Evolutionary conservation across 164 flowering plant genomes (phyloP).

Genomic region (Vitis rupestris): DNA sequence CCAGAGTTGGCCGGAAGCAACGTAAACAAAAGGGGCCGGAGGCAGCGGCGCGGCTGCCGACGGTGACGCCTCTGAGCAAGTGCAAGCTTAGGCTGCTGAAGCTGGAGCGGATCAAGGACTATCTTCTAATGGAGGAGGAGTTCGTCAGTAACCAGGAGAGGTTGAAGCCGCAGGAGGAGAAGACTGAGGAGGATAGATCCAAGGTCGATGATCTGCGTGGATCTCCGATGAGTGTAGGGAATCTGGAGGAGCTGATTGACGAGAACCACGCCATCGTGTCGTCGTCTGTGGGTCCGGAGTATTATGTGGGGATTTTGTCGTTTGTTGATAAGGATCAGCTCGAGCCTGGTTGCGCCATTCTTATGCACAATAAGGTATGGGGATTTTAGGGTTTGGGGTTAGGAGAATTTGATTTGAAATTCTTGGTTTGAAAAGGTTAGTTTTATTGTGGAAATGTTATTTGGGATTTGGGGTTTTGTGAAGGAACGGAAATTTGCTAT

Average conservation of each 20-base stretch:
- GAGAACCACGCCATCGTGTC: slow-evolving; percentile 58
- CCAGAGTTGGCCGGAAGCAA: slow-evolving; percentile 50
- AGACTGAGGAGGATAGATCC: slow-evolving; percentile 48
- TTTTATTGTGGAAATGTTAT: neutral
- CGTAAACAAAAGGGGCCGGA: slow-evolving; percentile 50
- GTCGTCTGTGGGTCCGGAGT: slow-evolving; percentile 50
- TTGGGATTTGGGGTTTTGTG: neutral
- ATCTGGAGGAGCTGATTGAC: slow-evolving; percentile 47
- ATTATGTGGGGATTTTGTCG: slow-evolving; percentile 47
- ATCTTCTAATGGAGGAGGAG: slow-evolving; percentile 52
- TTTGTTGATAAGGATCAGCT: slow-evolving; percentile 56
- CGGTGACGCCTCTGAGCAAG: slow-evolving; percentile 39
- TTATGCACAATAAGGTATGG: slow-evolving; percentile 55
- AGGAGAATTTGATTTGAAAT: slow-evolving; percentile 1
- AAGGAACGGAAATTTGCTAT: too few relatives aligned
- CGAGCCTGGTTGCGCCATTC: slow-evolving; percentile 58
- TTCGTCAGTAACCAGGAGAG: slow-evolving; percentile 48
- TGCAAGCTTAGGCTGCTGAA: slow-evolving; percentile 50
- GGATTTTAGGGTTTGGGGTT: neutral
- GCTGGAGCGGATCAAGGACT: slow-evolving; percentile 51
- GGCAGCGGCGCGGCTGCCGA: slow-evolving; percentile 49
- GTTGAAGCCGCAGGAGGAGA: slow-evolving; percentile 52
- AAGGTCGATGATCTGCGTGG: slow-evolving; percentile 52
- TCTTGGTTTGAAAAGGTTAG: neutral
- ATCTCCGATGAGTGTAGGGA: slow-evolving; percentile 54